Base-by-base conservation (phyloP, 371 early-diverging fungal genomes). In the Mortierella sp. region DNA sequence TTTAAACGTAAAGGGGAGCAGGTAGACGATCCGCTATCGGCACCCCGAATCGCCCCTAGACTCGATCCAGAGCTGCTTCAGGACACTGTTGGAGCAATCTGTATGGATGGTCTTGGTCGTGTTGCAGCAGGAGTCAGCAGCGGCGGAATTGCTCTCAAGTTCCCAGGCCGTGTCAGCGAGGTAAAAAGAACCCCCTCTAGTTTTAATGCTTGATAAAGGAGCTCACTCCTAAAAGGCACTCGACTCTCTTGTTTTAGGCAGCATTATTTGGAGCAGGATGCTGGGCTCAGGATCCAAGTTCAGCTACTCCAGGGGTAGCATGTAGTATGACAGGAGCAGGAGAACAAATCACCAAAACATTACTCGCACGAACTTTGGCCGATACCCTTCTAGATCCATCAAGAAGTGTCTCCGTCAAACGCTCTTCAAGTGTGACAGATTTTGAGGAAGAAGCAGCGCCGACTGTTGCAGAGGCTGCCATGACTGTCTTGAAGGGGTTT, bases 61-160 rank as follows among this genome's bases (percentile, higher is more conserved):
- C 11, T 56, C 16, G 75, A 79, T 61, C 37, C 37, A 1, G 56
- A 62, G 21, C 60, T 64, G 21, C 75, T 87, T 18, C 85, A 90
- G 64, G 97, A 97, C 73, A 97, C 97, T 12, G 96, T 97, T 0
- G 97, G 97, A 1, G 95, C 94, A 0, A 88, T 97, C 48, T 92
- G 89, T 28, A 73, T 95, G 1, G 96, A 96, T 68, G 21, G 30
- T 0, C 21, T 61, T 4, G 96, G 95, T 1, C 82, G 87, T 47
- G 81, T 94, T 2, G 89, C 91, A 0, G 83, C 95, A 1, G 96
- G 92, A 6, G 96, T 96, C 1, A 93, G 94, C 67, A 93, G 93
- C 56, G 97, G 97, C 16, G 97, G 97, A 0, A 94, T 96, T 51
- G 89, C 94, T 2, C 83, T 96, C 29, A 95, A 96, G 75, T 81